Evolutionary conservation across 352 stramenopile genomes (phyloP), one percentile per base, ranked within the genome.

Genomic region (Phytopythium boreale): DNA sequence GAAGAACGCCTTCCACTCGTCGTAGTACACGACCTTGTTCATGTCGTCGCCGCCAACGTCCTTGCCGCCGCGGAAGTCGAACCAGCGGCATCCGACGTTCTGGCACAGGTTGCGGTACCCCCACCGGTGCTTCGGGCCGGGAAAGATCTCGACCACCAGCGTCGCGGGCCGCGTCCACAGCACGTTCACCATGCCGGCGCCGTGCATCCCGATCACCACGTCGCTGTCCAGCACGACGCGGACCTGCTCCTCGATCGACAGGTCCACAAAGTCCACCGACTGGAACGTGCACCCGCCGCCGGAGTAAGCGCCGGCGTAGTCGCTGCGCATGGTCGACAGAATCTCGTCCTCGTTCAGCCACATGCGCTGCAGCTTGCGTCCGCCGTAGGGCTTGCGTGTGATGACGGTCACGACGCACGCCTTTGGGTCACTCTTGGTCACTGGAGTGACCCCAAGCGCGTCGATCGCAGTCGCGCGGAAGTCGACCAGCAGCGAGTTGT

Each of bases 171-270:
- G 69, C 15, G 79, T 61, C 79, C 83, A 94, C 1, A 92, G 22
- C 0, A 92, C 74, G 58, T 94, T 94, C 2, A 90, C 81, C 56
- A 94, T 79, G 36, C 86, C 83, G 22, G 86, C 86, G 52, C 86
- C 86, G 58, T 94, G 86, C 86, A 92, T 94, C 11, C 83, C 76
- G 56, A 94, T 82, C 22, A 94, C 77, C 31, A 92, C 75, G 60
- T 92, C 83, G 51, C 82, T 92, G 22, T 84, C 63, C 11, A 85
- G 64, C 22, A 85, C 81, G 15, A 77, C 67, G 11, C 64, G 66
- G 70, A 92, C 92, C 62, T 94, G 86, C 51, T 89, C 70, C 8
- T 55, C 22, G 2, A 91, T 62, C 20, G 73, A 71, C 17, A 90
- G 36, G 11, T 73, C 73, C 34, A 88, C 83, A 60, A 88, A 92